Evolutionary conservation across 2,329 filamentous ascomycete species (phyloP).

Genomic region (Teratosphaeria destructans): DNA sequence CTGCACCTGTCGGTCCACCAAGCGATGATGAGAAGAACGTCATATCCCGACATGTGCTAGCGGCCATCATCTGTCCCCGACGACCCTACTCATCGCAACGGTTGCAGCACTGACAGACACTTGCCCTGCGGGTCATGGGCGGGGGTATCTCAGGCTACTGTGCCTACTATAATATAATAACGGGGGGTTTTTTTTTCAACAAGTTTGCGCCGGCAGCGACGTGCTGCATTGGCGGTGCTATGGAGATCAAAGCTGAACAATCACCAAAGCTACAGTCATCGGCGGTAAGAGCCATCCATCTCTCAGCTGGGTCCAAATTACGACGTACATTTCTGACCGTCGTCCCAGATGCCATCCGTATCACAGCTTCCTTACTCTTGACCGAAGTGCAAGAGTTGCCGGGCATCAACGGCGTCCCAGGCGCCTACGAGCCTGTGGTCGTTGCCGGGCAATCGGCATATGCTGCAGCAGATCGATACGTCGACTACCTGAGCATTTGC

Average conservation of each 20-base stretch:
- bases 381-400: slow-evolving; percentile 39
- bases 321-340: not conserved
- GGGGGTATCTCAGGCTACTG: slow-evolving; percentile 44
- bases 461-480: slow-evolving; percentile 18
- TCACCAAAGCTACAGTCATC: slow-evolving; percentile 38
- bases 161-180: slow-evolving; percentile 15
- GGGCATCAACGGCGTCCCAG: slow-evolving; percentile 42
- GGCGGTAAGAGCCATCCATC: not conserved
- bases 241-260: slow-evolving; percentile 37
- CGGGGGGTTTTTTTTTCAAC: not conserved
- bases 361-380: slow-evolving; percentile 45
- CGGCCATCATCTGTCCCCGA: slow-evolving; percentile 58
- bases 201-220: slow-evolving; percentile 37
- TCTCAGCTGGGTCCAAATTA: not conserved
- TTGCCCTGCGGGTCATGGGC: slow-evolving; percentile 59
- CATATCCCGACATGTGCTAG: slow-evolving; percentile 3
- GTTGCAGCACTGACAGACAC: slow-evolving; percentile 56
- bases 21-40: not conserved
- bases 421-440: slow-evolving; percentile 16
- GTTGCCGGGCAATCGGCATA: slow-evolving; percentile 20
- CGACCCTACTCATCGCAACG: slow-evolving; percentile 54
- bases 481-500: slow-evolving; percentile 22
- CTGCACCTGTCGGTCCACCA: slow-evolving; percentile 31
- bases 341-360: slow-evolving; percentile 35
- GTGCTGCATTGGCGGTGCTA: slow-evolving; percentile 41